These are phyloP conservation scores for Castanea mollissima DNA, from an alignment of 306 rosid species.

Conservation along the genomic window DNA sequence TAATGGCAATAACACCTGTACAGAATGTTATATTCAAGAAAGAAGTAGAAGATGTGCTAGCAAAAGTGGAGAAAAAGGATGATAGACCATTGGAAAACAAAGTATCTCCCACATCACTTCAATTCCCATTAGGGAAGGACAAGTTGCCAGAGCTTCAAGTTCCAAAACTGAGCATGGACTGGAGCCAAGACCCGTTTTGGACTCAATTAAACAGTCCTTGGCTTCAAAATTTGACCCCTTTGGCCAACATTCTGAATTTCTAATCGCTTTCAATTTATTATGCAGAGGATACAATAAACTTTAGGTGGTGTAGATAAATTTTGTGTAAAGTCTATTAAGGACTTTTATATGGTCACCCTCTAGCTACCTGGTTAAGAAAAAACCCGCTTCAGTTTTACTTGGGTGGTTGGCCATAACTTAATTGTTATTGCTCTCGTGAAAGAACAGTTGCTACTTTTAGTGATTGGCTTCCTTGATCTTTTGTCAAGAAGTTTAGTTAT, in stretches of 20 bases:
- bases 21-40: constrained; percentile 33
- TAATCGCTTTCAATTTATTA: constrained; percentile 9
- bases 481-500: not conserved
- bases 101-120: constrained; percentile 30
- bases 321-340: not conserved
- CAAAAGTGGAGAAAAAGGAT: not conserved
- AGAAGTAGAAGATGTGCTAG: constrained; percentile 32
- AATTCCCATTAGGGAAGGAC: constrained; percentile 39
- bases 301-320: constrained; percentile 26
- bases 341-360: not conserved
- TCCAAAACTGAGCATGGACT: constrained; percentile 53
- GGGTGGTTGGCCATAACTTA: not conserved
- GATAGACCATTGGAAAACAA: constrained; percentile 23
- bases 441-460: not conserved
- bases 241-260: constrained; percentile 57
- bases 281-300: not conserved
- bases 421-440: not conserved
- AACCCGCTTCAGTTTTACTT: not conserved
- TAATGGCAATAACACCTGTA: constrained; percentile 8
- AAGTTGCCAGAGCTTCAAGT: constrained; percentile 61
- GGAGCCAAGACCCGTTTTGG: constrained; percentile 80
- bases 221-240: constrained; percentile 65
- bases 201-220: constrained; percentile 76
- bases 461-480: not conserved
- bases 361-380: not conserved